A percentile compares a stretch with the other conserved stretches of the same genome.
phyloP scores from a whole-genome alignment of 768 basidiomycete species.

The Suillus alpinus region DNA sequence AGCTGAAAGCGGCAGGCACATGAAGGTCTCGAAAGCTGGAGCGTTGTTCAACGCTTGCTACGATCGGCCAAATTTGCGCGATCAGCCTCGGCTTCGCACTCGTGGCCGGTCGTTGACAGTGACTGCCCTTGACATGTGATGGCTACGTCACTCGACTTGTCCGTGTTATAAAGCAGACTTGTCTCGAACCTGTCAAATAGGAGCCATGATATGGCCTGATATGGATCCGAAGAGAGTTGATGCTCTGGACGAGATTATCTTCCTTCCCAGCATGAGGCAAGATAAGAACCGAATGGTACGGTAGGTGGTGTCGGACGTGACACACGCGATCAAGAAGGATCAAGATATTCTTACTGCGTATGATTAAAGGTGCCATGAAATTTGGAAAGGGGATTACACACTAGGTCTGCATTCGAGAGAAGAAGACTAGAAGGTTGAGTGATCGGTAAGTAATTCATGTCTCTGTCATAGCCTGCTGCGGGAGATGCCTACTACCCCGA shows the following conservation, averaged over 20 bases:
- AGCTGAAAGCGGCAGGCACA: neutral
- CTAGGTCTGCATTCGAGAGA: neutral
- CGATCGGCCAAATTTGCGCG: neutral
- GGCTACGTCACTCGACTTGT: neutral
- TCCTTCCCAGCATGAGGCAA: neutral
- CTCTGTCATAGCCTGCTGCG: neutral
- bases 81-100: neutral
- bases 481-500: neutral
- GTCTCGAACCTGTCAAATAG: neutral
- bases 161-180: neutral
- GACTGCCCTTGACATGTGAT: neutral
- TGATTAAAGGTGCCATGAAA: neutral
- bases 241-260: neutral
- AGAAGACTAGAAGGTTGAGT: neutral
- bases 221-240: neutral
- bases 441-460: neutral
- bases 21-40: neutral
- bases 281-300: neutral
- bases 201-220: neutral
- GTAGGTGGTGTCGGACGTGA: neutral
- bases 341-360: neutral
- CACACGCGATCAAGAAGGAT: neutral
- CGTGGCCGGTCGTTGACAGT: neutral
- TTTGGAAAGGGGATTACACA: neutral
- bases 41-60: no score